Conservation (phyloP, 208 protist species). For the Borovskyia barvae region DNA sequence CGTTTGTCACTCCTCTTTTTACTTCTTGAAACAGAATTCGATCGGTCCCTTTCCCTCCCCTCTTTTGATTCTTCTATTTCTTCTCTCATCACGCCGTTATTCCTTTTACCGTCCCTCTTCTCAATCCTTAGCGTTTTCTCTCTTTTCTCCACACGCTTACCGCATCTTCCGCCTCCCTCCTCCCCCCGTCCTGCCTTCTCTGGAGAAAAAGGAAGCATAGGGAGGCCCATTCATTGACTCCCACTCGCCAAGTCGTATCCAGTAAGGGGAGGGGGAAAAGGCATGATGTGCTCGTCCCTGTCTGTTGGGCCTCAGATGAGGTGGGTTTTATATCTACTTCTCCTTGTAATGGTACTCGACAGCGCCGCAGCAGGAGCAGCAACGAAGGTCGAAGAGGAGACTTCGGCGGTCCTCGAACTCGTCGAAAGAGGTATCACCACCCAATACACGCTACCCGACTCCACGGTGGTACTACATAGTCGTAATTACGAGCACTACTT, state of each 20-base stretch:
- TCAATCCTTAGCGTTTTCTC: not conserved
- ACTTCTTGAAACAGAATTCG: not conserved
- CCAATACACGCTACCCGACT: conserved; percentile 30
- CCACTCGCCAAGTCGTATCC: too few relatives aligned
- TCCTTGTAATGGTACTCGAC: conserved; percentile 1
- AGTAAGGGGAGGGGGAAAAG: too few relatives aligned
- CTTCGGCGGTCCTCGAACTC: conserved; percentile 17
- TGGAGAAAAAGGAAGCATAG: too few relatives aligned
- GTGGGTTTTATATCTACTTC: too few relatives aligned
- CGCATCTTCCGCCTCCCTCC: not conserved
- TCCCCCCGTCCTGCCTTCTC: too few relatives aligned
- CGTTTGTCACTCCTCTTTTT: not conserved
- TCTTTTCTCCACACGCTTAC: not conserved
- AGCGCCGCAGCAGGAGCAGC: conserved; percentile 5
- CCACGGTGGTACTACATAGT: conserved; percentile 35
- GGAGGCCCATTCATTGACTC: too few relatives aligned
- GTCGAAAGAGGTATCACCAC: conserved; percentile 19
- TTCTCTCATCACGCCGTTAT: not conserved
- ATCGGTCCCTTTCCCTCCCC: not conserved
- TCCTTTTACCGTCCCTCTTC: conserved; percentile 3
- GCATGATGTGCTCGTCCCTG: not conserved
- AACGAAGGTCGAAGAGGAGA: conserved; percentile 18
- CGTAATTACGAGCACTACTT: conserved; percentile 68
- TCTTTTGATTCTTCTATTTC: not conserved
- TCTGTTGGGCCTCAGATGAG: too few relatives aligned